phyloP scores from a whole-genome alignment of 1,284 basidiomycete genomes.

The Inonotus hispidus region DNA sequence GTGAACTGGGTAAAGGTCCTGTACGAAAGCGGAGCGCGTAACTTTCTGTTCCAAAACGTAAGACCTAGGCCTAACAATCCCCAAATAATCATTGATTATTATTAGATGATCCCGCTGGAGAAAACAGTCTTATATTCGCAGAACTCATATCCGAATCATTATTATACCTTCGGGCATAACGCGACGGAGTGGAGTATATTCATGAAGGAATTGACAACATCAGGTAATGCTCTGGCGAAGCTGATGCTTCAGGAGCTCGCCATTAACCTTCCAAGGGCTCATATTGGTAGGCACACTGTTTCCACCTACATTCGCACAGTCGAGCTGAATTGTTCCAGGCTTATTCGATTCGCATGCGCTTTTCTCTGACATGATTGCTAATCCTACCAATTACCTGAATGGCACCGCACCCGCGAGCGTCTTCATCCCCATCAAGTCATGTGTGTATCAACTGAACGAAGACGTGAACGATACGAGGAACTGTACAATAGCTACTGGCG shows the following conservation, averaged over 20 bases:
- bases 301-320: neutral
- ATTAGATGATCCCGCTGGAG: constrained; percentile 32
- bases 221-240: constrained; percentile 33
- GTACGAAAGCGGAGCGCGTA: constrained; percentile 38
- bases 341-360: constrained; percentile 32
- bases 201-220: constrained; percentile 32
- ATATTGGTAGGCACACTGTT: constrained; percentile 28
- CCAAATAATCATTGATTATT: neutral
- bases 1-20: constrained; percentile 36
- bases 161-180: constrained; percentile 33
- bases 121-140: constrained; percentile 30
- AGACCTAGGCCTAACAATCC: constrained; percentile 18
- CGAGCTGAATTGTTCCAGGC: constrained; percentile 19
- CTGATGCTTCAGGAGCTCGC: constrained; percentile 30
- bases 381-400: constrained; percentile 31
- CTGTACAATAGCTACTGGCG: constrained; percentile 27
- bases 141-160: constrained; percentile 33
- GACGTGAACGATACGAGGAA: constrained; percentile 14
- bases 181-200: constrained; percentile 36
- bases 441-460: constrained; percentile 25
- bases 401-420: constrained; percentile 32
- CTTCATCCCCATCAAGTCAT: constrained; percentile 27
- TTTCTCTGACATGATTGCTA: constrained; percentile 30
- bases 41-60: constrained; percentile 46
- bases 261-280: constrained; percentile 31